Evolutionary conservation across 2,329 filamentous ascomycete species (phyloP).

Genomic region (Aspergillus versicolor): DNA sequence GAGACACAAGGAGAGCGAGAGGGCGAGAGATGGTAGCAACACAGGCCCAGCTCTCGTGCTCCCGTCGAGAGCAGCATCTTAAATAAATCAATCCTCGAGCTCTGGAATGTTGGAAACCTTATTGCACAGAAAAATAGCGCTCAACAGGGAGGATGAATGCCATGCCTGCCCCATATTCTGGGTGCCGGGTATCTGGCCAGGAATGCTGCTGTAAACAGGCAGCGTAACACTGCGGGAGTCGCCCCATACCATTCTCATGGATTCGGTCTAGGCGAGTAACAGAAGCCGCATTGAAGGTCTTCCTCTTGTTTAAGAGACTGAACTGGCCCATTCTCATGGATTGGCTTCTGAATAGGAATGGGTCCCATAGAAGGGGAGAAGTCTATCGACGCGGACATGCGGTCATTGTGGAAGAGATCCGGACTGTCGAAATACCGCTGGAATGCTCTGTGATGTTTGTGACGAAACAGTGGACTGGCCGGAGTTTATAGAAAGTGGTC

Average conservation of each 20-base stretch:
- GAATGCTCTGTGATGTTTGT: neutral
- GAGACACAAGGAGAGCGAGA: neutral
- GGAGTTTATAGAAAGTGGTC: no score
- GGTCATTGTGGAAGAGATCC: neutral
- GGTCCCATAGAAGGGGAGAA: neutral
- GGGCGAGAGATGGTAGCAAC: neutral
- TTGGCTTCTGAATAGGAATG: neutral
- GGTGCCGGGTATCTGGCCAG: neutral
- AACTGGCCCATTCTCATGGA: neutral
- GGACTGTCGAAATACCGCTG: neutral
- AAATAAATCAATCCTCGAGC: neutral
- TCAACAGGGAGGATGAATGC: neutral
- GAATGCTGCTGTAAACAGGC: conserved; percentile 6
- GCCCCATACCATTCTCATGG: neutral
- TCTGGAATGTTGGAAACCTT: conserved; percentile 7
- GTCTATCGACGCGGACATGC: neutral
- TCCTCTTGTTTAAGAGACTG: neutral
- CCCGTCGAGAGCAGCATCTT: neutral
- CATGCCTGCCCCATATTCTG: neutral
- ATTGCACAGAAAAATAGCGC: neutral
- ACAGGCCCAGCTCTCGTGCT: neutral
- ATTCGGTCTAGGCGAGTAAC: neutral
- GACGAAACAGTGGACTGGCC: neutral
- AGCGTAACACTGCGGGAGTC: neutral
- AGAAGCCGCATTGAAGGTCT: neutral